These are phyloP conservation scores for Allium cepa DNA, from an alignment of 106 monocot species.

Conservation along the genomic window DNA sequence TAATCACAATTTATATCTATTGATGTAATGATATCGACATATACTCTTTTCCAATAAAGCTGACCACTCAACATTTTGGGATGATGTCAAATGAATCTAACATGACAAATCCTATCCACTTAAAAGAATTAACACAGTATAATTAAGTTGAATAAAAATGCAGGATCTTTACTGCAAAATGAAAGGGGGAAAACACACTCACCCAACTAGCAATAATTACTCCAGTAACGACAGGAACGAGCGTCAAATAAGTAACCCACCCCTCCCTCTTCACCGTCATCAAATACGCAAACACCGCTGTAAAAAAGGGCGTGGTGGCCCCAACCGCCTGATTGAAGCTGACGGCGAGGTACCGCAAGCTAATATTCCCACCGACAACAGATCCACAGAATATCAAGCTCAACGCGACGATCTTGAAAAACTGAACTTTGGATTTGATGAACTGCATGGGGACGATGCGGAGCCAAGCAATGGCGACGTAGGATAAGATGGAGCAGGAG, in stretches of 20 bases:
- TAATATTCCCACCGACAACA: slow-evolving; percentile 36
- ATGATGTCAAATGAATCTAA: too few species aligned
- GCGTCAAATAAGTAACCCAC: not conserved
- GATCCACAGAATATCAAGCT: slow-evolving; percentile 31
- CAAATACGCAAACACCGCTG: slow-evolving; percentile 23
- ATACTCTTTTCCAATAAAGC: too few species aligned
- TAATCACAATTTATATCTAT: too few species aligned
- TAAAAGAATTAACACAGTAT: too few species aligned
- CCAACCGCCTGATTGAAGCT: slow-evolving; percentile 39
- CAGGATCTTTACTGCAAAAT: too few species aligned
- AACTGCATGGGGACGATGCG: slow-evolving; percentile 20
- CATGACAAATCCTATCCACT: too few species aligned
- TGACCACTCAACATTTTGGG: too few species aligned
- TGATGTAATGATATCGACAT: too few species aligned
- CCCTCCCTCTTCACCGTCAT: too few species aligned
- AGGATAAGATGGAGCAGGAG: slow-evolving; percentile 29
- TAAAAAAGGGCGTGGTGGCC: slow-evolving; percentile 43
- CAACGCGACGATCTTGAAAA: slow-evolving; percentile 23
- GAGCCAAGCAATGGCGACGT: slow-evolving; percentile 30
- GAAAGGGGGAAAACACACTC: too few species aligned
- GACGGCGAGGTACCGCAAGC: slow-evolving; percentile 24
- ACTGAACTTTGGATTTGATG: slow-evolving; percentile 18
- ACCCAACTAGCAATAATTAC: slow-evolving; percentile 1
- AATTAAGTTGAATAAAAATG: too few species aligned
- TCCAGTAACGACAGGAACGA: slow-evolving; percentile 26